These are phyloP conservation scores for Agaricales sp. DNA, from an alignment of 1,284 basidiomycete species.

Conservation along the genomic window DNA sequence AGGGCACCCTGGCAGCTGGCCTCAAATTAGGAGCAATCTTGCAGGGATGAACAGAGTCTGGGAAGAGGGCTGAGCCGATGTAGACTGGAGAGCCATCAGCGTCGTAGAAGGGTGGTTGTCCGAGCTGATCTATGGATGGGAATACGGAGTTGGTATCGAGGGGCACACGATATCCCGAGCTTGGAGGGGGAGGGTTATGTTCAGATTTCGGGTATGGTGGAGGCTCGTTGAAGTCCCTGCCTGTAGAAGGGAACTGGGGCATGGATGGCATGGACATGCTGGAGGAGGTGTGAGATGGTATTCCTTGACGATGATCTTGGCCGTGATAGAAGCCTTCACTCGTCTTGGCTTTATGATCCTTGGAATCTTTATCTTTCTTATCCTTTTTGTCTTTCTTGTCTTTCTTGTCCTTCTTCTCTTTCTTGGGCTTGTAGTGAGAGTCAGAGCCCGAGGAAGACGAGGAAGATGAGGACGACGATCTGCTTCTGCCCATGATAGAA, in stretches of 20 bases:
- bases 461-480: neutral
- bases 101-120: conserved; percentile 40
- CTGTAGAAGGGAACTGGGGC: neutral
- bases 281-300: neutral
- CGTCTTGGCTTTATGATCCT: conserved; percentile 13
- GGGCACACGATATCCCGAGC: conserved; percentile 55
- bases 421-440: conserved; percentile 11
- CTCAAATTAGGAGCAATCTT: conserved; percentile 56
- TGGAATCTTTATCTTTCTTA: conserved; percentile 16
- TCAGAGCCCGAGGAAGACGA: conserved; percentile 15
- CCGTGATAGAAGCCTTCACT: neutral
- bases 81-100: conserved; percentile 51
- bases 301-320: neutral
- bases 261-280: neutral
- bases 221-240: neutral
- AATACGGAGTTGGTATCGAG: conserved; percentile 36
- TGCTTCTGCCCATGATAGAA: conserved; percentile 1
- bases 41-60: conserved; percentile 65
- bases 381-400: conserved; percentile 14
- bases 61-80: conserved; percentile 61
- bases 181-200: conserved; percentile 20
- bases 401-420: conserved; percentile 12
- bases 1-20: conserved; percentile 46
- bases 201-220: conserved; percentile 11
- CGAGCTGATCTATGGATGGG: conserved; percentile 30